These are phyloP conservation scores for Urochloa ruziziensis DNA, from an alignment of 176 grass and related monocot genomes.

Conservation along the genomic window DNA sequence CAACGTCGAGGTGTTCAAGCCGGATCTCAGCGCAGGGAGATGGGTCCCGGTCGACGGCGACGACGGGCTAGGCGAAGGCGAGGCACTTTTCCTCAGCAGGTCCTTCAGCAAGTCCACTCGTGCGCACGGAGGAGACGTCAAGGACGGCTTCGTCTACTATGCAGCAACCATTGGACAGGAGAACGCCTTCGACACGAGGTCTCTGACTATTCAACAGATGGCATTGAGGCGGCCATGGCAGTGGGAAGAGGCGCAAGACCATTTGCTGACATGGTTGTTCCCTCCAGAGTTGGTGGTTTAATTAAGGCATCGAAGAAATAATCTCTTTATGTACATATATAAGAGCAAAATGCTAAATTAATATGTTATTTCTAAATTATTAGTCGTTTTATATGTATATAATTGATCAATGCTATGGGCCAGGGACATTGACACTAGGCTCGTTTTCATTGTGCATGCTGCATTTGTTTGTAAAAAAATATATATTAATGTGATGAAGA, in stretches of 20 bases:
- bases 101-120: background rate
- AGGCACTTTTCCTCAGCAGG: background rate
- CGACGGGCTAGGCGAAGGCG: background rate
- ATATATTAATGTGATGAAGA: no score
- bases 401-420: no score
- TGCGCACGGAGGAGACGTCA: background rate
- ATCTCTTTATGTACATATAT: no score
- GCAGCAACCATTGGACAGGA: accelerated
- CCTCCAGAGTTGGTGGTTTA: background rate
- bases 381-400: no score
- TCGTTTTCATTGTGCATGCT: no score
- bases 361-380: no score
- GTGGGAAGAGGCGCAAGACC: accelerated
- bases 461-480: no score
- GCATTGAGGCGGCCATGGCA: background rate
- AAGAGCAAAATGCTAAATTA: no score
- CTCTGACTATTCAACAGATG: no score
- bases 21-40: accelerated
- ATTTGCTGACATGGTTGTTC: background rate
- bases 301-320: no score
- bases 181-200: background rate
- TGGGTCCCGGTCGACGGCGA: background rate
- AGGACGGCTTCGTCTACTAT: background rate
- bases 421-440: no score
- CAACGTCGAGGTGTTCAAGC: background rate